phyloP scores from a whole-genome alignment of 495 filamentous ascomycete species.

The Jackrogersella multiformis region DNA sequence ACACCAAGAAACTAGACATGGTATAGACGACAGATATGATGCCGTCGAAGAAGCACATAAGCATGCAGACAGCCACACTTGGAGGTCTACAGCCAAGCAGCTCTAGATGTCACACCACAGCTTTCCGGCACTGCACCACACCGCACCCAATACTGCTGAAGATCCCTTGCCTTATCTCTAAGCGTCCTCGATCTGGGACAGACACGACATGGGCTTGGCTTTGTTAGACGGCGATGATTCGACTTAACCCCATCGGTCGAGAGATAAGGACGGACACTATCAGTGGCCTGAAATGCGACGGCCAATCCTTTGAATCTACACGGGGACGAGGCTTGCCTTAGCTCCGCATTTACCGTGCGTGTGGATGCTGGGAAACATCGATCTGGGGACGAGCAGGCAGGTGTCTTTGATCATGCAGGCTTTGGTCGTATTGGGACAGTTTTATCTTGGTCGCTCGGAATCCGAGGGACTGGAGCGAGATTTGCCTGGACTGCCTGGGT shows the following conservation, averaged over 20 bases:
- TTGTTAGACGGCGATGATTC: conserved; percentile 13
- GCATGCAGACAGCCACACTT: conserved; percentile 4
- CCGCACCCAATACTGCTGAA: not conserved
- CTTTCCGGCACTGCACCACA: not conserved
- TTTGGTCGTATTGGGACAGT: not conserved
- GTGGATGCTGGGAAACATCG: conserved; percentile 7
- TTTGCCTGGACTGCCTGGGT: conserved; percentile 2
- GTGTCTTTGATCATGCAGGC: conserved; percentile 11
- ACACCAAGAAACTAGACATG: conserved; percentile 14
- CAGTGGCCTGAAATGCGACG: conserved; percentile 24
- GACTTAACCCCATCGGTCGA: conserved; percentile 13
- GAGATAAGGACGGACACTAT: conserved; percentile 39
- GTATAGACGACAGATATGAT: conserved; percentile 3
- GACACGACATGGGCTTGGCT: conserved; percentile 6
- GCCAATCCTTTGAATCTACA: conserved; percentile 24
- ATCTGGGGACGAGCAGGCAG: conserved; percentile 18
- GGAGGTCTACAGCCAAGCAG: conserved; percentile 5
- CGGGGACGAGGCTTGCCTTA: conserved; percentile 30
- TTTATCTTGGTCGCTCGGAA: conserved; percentile 10
- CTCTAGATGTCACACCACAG: not conserved
- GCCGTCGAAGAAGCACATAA: conserved; percentile 7
- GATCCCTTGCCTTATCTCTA: conserved; percentile 32
- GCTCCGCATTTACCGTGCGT: conserved; percentile 1
- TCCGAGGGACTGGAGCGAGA: conserved; percentile 19
- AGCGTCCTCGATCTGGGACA: conserved; percentile 1